phyloP scores from a whole-genome alignment of 2,329 filamentous ascomycete species.

The Colletotrichum spaethianum region DNA sequence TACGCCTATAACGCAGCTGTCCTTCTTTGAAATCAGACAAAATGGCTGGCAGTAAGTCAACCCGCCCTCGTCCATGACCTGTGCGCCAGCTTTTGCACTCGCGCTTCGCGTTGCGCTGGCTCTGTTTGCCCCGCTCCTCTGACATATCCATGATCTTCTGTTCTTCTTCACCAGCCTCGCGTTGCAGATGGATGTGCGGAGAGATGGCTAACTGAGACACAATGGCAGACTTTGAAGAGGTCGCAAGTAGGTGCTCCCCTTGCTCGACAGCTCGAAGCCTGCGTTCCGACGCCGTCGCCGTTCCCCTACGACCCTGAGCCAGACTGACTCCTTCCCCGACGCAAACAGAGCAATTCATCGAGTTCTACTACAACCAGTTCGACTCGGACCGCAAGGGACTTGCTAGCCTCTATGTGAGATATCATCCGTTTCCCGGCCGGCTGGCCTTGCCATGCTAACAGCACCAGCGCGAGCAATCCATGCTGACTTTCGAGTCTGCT shows the following conservation, averaged over 20 bases:
- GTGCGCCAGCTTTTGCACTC: constrained; percentile 1
- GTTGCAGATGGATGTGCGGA: not conserved
- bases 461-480: constrained; percentile 81
- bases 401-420: constrained; percentile 83
- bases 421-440: constrained; percentile 9
- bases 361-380: constrained; percentile 93
- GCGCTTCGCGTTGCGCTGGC: not conserved
- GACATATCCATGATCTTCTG: not conserved
- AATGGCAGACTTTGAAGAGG: constrained; percentile 57
- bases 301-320: not conserved
- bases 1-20: not conserved
- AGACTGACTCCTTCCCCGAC: constrained; percentile 1
- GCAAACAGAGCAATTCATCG: constrained; percentile 83
- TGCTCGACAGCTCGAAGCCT: not conserved
- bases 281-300: not conserved
- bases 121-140: constrained; percentile 1
- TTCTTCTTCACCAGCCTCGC: not conserved
- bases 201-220: constrained; percentile 29
- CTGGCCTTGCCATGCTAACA: constrained; percentile 7
- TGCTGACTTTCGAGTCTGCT: constrained; percentile 91
- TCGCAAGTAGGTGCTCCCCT: constrained; percentile 61
- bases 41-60: constrained; percentile 38
- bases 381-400: constrained; percentile 79
- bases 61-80: not conserved
- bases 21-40: constrained; percentile 30